phyloP scores from a whole-genome alignment of 192 early-diverging fungal genomes.

The Gonapodya sp. region DNA sequence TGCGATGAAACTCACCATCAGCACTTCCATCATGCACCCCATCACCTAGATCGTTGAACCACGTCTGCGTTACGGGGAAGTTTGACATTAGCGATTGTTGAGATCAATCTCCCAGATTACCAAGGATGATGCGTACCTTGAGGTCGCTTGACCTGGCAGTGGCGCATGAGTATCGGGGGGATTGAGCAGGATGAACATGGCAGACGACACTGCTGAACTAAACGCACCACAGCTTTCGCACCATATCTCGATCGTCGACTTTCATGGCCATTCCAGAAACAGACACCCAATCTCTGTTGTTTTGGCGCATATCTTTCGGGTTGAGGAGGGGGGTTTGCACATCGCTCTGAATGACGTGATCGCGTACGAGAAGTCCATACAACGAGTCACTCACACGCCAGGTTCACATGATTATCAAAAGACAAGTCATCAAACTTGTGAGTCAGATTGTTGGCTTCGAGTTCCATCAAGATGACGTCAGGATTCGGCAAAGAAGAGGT shows the following conservation, averaged over 20 bases:
- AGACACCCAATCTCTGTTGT: constrained; percentile 32
- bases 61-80: constrained; percentile 15
- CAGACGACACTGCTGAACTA: constrained; percentile 25
- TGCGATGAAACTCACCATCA: neutral
- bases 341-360: neutral
- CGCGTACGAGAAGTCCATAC: neutral
- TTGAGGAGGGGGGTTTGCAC: neutral
- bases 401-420: constrained; percentile 31
- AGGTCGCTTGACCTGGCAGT: too few species aligned
- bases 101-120: too few species aligned
- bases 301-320: constrained; percentile 14
- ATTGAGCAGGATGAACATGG: too few species aligned
- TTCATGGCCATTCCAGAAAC: constrained; percentile 28
- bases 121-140: too few species aligned
- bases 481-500: neutral
- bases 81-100: too few species aligned
- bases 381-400: constrained; percentile 17
- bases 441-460: constrained; percentile 28
- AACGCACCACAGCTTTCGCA: constrained; percentile 24
- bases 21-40: constrained; percentile 32
- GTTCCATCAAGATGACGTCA: neutral
- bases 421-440: constrained; percentile 36
- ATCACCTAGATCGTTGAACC: constrained; percentile 36
- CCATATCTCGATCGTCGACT: constrained; percentile 28
- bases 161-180: too few species aligned